Percentiles rank a stretch among this genome's conserved stretches.
These are phyloP conservation scores for Hypomontagnella submonticulosa DNA, from an alignment of 495 filamentous ascomycete species.

Conservation along the genomic window DNA sequence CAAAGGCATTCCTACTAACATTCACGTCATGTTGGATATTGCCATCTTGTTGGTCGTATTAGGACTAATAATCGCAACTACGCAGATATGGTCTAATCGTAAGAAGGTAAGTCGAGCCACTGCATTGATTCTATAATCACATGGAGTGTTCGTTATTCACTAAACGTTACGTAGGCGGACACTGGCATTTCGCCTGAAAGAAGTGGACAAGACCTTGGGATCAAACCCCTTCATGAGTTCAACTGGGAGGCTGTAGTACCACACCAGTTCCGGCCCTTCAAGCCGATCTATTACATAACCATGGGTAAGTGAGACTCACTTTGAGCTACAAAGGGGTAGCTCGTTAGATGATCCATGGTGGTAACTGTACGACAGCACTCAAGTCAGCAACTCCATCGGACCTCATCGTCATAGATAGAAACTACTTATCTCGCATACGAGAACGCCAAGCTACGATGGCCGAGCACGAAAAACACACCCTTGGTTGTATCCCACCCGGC, in stretches of 20 bases:
- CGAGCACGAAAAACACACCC: slow-evolving; percentile 58
- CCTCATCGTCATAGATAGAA: slow-evolving; percentile 73
- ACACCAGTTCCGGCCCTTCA: slow-evolving; percentile 72
- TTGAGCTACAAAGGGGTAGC: background rate
- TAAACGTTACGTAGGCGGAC: background rate
- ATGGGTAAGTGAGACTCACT: slow-evolving; percentile 66
- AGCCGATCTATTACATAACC: slow-evolving; percentile 75
- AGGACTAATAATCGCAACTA: too few relatives aligned
- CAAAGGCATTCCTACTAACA: too few relatives aligned
- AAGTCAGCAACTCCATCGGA: slow-evolving; percentile 67
- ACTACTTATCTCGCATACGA: slow-evolving; percentile 66
- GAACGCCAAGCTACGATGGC: slow-evolving; percentile 64
- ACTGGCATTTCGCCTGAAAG: background rate
- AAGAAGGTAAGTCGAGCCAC: too few relatives aligned
- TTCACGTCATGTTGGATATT: too few relatives aligned
- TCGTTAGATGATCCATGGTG: background rate
- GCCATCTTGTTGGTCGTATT: too few relatives aligned
- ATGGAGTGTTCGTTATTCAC: background rate
- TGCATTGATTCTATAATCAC: background rate
- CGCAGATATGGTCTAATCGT: too few relatives aligned
- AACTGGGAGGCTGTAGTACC: slow-evolving; percentile 70
- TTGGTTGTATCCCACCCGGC: slow-evolving; percentile 58
- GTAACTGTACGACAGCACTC: slow-evolving; percentile 45
- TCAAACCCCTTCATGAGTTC: slow-evolving; percentile 68
- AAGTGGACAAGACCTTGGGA: slow-evolving; percentile 23